Percentiles rank a stretch among this genome's conserved stretches.
Evolutionary conservation across 371 early-diverging fungal genomes (phyloP).

Genomic region (Paraphysoderma sedebokerense): DNA sequence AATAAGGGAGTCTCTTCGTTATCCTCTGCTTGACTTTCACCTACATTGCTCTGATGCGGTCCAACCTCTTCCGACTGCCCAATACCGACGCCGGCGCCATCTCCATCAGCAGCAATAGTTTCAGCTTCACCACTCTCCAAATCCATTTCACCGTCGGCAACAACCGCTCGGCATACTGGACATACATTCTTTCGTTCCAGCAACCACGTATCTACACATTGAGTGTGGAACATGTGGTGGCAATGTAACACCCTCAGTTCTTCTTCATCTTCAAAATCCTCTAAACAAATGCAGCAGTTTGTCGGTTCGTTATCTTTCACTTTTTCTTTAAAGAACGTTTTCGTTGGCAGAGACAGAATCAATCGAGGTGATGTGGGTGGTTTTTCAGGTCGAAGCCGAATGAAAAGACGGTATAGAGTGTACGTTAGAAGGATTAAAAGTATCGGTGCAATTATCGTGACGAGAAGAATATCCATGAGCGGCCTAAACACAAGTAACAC

Average conservation of each 20-base stretch:
- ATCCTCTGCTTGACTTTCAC: too few species aligned
- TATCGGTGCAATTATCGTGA: not conserved
- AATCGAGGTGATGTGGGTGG: not conserved
- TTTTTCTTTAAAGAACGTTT: not conserved
- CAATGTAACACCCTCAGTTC: constrained; percentile 11
- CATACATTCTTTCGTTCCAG: not conserved
- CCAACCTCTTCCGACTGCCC: too few species aligned
- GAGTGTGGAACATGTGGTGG: constrained; percentile 16
- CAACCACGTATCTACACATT: constrained; percentile 20
- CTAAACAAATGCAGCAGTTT: constrained; percentile 19
- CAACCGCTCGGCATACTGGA: too few species aligned
- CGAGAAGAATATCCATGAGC: not conserved
- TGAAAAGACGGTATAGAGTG: not conserved
- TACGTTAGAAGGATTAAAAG: not conserved
- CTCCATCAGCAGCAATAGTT: too few species aligned
- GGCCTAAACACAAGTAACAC: too few species aligned
- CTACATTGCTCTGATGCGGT: too few species aligned
- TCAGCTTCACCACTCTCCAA: too few species aligned
- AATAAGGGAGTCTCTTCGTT: too few species aligned
- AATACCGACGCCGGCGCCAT: too few species aligned
- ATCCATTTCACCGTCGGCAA: too few species aligned
- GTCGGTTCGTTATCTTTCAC: constrained; percentile 1
- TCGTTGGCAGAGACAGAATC: not conserved
- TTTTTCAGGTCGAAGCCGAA: not conserved
- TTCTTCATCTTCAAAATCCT: constrained; percentile 9